phyloP scores from a whole-genome alignment of 306 rosid genomes.

The Vachellia collinsii region DNA sequence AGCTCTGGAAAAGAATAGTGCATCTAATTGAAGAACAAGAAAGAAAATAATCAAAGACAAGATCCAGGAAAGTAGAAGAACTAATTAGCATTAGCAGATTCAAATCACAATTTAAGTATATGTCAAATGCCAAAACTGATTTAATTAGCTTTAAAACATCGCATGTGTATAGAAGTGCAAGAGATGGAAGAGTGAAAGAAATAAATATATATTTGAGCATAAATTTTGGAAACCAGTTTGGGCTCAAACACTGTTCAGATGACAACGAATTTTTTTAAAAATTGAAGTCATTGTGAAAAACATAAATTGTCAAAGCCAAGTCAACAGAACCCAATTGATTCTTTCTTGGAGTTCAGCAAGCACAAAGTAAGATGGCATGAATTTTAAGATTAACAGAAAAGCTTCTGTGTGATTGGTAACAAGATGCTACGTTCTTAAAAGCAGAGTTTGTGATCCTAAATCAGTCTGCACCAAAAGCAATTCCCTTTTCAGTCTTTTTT shows the following conservation, averaged over 20 bases:
- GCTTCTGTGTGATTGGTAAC: background rate
- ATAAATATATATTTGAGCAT: background rate
- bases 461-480: slow-evolving; percentile 12
- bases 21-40: slow-evolving; percentile 56
- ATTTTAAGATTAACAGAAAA: slow-evolving; percentile 8
- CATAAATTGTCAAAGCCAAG: background rate
- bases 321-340: background rate
- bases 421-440: slow-evolving; percentile 17
- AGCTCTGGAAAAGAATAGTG: slow-evolving; percentile 79
- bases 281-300: background rate
- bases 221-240: background rate
- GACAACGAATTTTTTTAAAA: background rate
- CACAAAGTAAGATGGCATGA: slow-evolving; percentile 2
- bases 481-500: slow-evolving; percentile 27
- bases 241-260: slow-evolving; percentile 2
- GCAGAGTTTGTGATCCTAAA: slow-evolving; percentile 17
- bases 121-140: background rate
- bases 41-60: slow-evolving; percentile 33
- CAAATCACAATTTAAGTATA: background rate
- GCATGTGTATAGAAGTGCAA: background rate
- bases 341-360: background rate
- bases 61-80: slow-evolving; percentile 24
- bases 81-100: slow-evolving; percentile 17
- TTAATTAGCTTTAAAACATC: background rate
- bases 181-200: background rate